A percentile compares a stretch with the other conserved stretches of the same genome.
Conservation (phyloP, 257 asterid species). For the Phtheirospermum japonicum region DNA sequence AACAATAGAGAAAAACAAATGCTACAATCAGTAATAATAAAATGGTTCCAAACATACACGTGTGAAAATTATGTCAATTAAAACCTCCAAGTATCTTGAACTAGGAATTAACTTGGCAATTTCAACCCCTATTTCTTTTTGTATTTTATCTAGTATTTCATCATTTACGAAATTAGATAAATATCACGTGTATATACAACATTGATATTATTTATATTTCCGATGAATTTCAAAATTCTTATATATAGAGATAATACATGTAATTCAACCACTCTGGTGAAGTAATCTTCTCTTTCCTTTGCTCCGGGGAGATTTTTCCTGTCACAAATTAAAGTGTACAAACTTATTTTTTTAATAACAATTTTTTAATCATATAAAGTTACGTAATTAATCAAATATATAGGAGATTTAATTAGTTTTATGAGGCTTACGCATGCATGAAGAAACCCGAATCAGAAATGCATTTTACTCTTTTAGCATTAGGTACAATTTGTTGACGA, state of each 20-base stretch:
- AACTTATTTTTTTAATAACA: neutral
- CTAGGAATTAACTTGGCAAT: too few species aligned
- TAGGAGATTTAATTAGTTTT: neutral
- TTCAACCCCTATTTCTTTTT: too few species aligned
- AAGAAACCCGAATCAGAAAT: conserved; percentile 19
- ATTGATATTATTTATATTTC: too few species aligned
- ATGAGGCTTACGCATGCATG: neutral
- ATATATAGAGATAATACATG: conserved; percentile 27
- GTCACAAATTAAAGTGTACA: neutral
- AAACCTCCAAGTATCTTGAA: too few species aligned
- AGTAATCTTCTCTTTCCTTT: neutral
- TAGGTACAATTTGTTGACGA: conserved; percentile 20
- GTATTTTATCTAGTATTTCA: too few species aligned
- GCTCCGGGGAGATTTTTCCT: conserved; percentile 21
- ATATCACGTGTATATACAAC: too few species aligned
- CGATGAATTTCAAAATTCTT: too few species aligned
- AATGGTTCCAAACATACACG: neutral
- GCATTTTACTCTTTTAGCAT: conserved; percentile 31
- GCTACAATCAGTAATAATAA: neutral
- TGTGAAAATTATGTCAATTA: too few species aligned
- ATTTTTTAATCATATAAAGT: neutral
- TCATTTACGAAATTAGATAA: too few species aligned
- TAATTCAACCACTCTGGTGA: neutral
- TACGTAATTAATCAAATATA: too few species aligned
- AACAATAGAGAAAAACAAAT: neutral